Conservation (phyloP, 305 asterid species). For the Rubia tinctorum region DNA sequence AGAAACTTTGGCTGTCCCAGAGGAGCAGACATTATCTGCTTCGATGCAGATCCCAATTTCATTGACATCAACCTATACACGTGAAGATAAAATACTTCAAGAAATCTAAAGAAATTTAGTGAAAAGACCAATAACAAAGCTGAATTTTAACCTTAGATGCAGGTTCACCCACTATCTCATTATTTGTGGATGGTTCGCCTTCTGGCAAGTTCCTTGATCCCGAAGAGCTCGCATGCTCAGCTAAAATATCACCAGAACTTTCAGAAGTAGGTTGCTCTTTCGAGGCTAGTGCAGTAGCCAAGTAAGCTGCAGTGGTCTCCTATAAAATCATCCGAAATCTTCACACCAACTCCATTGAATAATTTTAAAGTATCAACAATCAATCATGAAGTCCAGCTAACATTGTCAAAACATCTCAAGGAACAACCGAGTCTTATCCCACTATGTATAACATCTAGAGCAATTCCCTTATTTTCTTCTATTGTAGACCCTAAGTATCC, state of each 20-base stretch:
- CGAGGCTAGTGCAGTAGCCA: conserved; percentile 77
- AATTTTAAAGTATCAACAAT: background rate
- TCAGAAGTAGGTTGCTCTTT: conserved; percentile 41
- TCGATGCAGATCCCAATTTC: conserved; percentile 24
- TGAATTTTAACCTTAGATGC: conserved; percentile 40
- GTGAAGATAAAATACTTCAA: conserved; percentile 7
- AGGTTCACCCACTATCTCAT: conserved; percentile 38
- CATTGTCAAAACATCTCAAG: too few species aligned
- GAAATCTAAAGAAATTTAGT: background rate
- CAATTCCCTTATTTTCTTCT: too few species aligned
- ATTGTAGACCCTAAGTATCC: too few species aligned
- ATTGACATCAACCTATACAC: conserved; percentile 43
- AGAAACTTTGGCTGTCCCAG: conserved; percentile 34
- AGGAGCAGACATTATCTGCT: conserved; percentile 30
- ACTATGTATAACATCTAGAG: too few species aligned
- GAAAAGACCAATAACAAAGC: background rate
- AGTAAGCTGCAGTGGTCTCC: conserved; percentile 80
- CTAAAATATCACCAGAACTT: conserved; percentile 35
- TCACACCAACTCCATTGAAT: background rate
- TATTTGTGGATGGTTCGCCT: conserved; percentile 31
- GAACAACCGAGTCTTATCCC: background rate
- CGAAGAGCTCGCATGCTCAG: conserved; percentile 48
- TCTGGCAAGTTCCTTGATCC: conserved; percentile 21
- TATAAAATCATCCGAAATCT: conserved; percentile 18
- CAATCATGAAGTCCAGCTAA: background rate